phyloP scores from a whole-genome alignment of 768 basidiomycete genomes.

The Xerocomellus chrysenteron region DNA sequence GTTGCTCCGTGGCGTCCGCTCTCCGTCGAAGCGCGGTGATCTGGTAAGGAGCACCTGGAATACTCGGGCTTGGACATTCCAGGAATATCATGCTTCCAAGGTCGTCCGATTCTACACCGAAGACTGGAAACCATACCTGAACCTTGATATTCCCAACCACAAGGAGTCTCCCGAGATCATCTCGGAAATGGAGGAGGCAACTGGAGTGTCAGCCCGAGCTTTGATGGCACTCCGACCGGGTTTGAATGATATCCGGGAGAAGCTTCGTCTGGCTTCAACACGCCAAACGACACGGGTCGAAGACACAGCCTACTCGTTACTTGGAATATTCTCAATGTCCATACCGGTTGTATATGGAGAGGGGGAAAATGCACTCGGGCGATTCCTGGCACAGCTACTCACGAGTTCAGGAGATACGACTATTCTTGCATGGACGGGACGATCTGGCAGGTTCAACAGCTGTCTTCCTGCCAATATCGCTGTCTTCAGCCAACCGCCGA shows the following conservation, averaged over 20 bases:
- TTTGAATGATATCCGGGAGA: not conserved
- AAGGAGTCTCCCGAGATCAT: not conserved
- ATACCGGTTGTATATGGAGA: not conserved
- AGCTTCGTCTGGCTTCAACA: not conserved
- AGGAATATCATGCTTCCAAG: not conserved
- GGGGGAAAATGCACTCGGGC: not conserved
- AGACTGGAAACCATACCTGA: not conserved
- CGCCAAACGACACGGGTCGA: constrained; percentile 4
- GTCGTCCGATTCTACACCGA: not conserved
- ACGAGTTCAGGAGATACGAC: not conserved
- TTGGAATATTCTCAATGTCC: not conserved
- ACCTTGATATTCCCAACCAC: not conserved
- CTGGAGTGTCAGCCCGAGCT: not conserved
- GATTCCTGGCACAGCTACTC: not conserved
- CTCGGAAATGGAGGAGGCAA: not conserved
- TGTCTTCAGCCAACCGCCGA: too few species aligned
- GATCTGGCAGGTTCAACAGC: not conserved
- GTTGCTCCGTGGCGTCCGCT: not conserved
- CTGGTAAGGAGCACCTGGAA: not conserved
- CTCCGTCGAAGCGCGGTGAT: not conserved
- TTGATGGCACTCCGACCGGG: not conserved
- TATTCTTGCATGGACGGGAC: not conserved
- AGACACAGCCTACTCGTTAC: not conserved
- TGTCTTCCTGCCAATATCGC: too few species aligned
- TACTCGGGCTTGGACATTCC: not conserved